Evolutionary conservation across 2,329 filamentous ascomycete genomes (phyloP).

Genomic region (Calonectria hawksworthii): DNA sequence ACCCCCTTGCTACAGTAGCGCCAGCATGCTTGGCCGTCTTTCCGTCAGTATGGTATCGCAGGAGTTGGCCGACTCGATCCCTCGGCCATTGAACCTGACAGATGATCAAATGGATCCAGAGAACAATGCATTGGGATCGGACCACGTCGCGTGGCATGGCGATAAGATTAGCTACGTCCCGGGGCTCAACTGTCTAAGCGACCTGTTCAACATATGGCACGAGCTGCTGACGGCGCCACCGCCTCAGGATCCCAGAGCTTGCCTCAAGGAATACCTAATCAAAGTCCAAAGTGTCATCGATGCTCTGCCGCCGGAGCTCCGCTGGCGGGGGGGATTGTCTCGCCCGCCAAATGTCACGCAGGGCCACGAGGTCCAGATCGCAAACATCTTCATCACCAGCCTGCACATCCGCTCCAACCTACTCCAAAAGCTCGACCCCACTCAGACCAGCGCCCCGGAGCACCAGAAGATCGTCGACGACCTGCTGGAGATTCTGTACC

Average conservation of each 20-base stretch:
- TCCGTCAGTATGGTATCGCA: slow-evolving; percentile 44
- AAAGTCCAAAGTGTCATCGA: slow-evolving; percentile 49
- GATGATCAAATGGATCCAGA: slow-evolving; percentile 50
- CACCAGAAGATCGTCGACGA: slow-evolving; percentile 53
- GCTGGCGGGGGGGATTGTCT: slow-evolving; percentile 54
- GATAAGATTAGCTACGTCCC: slow-evolving; percentile 50
- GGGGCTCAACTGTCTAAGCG: slow-evolving; percentile 50
- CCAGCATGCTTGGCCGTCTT: slow-evolving; percentile 47
- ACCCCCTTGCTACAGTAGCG: slow-evolving; percentile 38
- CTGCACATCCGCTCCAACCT: slow-evolving; percentile 54
- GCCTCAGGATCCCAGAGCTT: slow-evolving; percentile 15
- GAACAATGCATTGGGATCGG: not conserved
- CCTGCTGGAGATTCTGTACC: slow-evolving; percentile 52
- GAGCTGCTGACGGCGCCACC: slow-evolving; percentile 39
- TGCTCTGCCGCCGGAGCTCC: slow-evolving; percentile 49
- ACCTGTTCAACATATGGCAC: slow-evolving; percentile 53
- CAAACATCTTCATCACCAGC: slow-evolving; percentile 54
- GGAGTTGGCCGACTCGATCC: slow-evolving; percentile 34
- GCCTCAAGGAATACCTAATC: slow-evolving; percentile 29
- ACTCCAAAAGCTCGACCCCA: slow-evolving; percentile 48
- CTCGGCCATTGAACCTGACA: slow-evolving; percentile 44
- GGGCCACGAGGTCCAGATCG: slow-evolving; percentile 54
- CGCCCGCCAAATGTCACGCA: slow-evolving; percentile 46
- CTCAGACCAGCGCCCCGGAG: slow-evolving; percentile 31
- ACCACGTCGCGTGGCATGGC: slow-evolving; percentile 48